Percentiles rank a stretch among this genome's conserved stretches.
Conservation (phyloP, 148 eudicot genomes). For the Suaeda aralocaspica region DNA sequence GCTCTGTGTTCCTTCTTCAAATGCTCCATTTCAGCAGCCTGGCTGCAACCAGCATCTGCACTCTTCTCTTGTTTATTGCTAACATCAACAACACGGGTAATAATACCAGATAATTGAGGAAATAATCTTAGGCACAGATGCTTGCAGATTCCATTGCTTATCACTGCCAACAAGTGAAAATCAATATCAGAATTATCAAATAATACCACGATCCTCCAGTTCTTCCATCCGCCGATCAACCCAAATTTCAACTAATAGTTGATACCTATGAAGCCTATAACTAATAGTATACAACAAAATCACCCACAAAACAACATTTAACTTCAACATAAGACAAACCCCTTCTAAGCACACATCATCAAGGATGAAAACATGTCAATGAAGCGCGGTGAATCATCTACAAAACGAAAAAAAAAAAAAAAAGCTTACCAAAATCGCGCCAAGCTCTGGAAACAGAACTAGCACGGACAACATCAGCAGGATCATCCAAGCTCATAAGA, state of each 20-base stretch:
- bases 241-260: neutral
- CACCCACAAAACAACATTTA: no score
- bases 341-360: no score
- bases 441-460: conserved; percentile 55
- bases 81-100: conserved; percentile 33
- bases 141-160: conserved; percentile 60
- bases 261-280: neutral
- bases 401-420: conserved; percentile 4
- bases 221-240: no score
- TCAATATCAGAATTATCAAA: neutral
- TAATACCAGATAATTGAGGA: conserved; percentile 55
- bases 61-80: conserved; percentile 17
- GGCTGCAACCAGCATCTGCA: conserved; percentile 42
- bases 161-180: conserved; percentile 46
- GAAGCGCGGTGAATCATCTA: neutral
- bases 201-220: neutral
- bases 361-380: neutral
- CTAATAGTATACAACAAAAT: no score
- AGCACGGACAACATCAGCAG: conserved; percentile 59
- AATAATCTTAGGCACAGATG: conserved; percentile 52
- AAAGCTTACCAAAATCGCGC: conserved; percentile 61
- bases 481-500: conserved; percentile 58
- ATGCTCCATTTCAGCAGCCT: conserved; percentile 34
- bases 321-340: no score
- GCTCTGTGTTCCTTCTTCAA: conserved; percentile 47